A percentile compares a stretch with the other conserved stretches of the same genome.
Evolutionary conservation across 257 asterid genomes (phyloP).

Genomic region (Solanum okadae): DNA sequence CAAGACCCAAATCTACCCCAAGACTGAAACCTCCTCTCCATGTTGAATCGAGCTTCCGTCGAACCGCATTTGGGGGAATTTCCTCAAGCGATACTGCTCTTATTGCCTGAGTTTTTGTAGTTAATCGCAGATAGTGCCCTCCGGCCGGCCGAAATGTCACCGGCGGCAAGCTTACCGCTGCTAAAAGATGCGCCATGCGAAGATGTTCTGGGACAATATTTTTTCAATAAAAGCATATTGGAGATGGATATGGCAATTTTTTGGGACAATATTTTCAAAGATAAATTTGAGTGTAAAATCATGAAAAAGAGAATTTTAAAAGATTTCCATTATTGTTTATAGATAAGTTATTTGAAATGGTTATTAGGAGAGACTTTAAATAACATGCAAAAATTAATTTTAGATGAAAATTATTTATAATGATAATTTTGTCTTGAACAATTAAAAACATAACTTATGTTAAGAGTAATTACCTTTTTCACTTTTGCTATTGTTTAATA

Average conservation of each 20-base stretch:
- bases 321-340: neutral
- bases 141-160: neutral
- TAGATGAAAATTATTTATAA: neutral
- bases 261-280: neutral
- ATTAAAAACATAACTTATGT: neutral
- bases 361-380: neutral
- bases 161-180: neutral
- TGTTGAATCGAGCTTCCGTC: slow-evolving; percentile 46
- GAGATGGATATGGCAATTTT: neutral
- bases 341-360: neutral
- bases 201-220: neutral
- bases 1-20: slow-evolving; percentile 74
- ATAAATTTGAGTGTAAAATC: neutral
- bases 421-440: neutral
- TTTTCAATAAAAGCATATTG: neutral
- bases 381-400: neutral
- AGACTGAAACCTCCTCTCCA: slow-evolving; percentile 94
- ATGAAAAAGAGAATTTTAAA: neutral
- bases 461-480: neutral
- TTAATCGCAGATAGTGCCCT: neutral
- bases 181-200: neutral
- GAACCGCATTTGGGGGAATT: slow-evolving; percentile 63
- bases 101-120: neutral
- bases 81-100: slow-evolving; percentile 31
- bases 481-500: neutral